Evolutionary conservation across 177 flowering plant genomes (phyloP).

Genomic region (Vitis hybrid): DNA sequence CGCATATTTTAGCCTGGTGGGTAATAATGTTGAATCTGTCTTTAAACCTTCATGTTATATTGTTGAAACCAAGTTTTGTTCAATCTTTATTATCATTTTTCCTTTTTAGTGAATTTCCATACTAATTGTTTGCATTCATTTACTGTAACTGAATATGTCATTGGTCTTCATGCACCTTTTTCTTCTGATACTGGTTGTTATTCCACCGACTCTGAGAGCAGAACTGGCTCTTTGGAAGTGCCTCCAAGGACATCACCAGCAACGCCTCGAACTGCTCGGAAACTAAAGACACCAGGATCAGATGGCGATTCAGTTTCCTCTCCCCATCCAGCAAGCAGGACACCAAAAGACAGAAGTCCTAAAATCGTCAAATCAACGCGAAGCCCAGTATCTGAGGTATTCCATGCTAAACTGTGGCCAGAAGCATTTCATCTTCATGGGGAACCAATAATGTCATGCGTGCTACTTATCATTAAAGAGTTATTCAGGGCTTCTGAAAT

Average conservation of each 20-base stretch:
- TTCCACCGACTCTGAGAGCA: conserved; percentile 21
- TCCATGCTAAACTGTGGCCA: background rate
- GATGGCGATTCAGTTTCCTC: conserved; percentile 51
- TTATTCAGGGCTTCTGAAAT: no score
- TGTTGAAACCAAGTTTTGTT: background rate
- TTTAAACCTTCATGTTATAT: background rate
- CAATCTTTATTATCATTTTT: background rate
- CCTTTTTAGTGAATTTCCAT: background rate
- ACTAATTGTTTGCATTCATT: conserved; percentile 1
- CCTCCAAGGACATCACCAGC: conserved; percentile 60
- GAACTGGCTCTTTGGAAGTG: conserved; percentile 50
- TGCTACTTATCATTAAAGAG: no score
- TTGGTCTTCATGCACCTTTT: background rate
- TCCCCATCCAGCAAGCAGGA: conserved; percentile 37
- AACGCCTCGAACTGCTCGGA: conserved; percentile 48
- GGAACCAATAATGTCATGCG: no score
- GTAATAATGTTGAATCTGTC: no score
- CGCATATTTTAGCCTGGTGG: no score
- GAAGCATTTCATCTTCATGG: background rate
- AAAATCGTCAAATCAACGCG: conserved; percentile 61
- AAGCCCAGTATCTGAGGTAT: conserved; percentile 74
- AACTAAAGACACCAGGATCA: conserved; percentile 47
- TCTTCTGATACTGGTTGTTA: conserved; percentile 5
- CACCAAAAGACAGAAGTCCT: conserved; percentile 65
- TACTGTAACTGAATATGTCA: background rate